These are phyloP conservation scores for Mikania micrantha DNA, from an alignment of 129 eudicot genomes.

Conservation along the genomic window DNA sequence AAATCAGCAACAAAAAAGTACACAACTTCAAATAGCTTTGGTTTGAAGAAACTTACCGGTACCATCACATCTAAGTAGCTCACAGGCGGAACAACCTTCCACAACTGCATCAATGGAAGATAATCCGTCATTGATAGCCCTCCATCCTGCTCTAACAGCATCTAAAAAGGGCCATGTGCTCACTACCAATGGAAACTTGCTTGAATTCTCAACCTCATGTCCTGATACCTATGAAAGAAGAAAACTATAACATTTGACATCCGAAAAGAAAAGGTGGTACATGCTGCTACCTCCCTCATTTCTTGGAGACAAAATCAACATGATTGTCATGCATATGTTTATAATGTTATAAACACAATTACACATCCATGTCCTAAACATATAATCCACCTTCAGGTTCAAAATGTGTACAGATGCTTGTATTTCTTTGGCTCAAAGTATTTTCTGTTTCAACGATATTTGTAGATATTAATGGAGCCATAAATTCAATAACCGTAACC, in stretches of 20 bases:
- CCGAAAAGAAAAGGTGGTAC: neutral
- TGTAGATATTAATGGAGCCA: neutral
- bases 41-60: constrained; percentile 45
- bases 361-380: neutral
- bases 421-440: neutral
- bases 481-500: neutral
- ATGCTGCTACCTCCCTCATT: neutral
- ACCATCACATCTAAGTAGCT: constrained; percentile 76
- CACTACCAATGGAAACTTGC: constrained; percentile 57
- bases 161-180: constrained; percentile 90
- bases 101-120: constrained; percentile 77
- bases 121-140: constrained; percentile 47
- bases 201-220: constrained; percentile 32
- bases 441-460: neutral
- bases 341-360: neutral
- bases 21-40: neutral
- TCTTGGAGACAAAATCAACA: neutral
- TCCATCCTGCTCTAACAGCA: constrained; percentile 89
- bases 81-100: constrained; percentile 85
- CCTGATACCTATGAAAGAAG: constrained; percentile 32
- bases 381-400: neutral
- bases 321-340: neutral
- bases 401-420: neutral
- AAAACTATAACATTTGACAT: neutral
- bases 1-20: neutral